phyloP scores from a whole-genome alignment of 805 yeast genomes.

The Barnettozyma vustinii region DNA sequence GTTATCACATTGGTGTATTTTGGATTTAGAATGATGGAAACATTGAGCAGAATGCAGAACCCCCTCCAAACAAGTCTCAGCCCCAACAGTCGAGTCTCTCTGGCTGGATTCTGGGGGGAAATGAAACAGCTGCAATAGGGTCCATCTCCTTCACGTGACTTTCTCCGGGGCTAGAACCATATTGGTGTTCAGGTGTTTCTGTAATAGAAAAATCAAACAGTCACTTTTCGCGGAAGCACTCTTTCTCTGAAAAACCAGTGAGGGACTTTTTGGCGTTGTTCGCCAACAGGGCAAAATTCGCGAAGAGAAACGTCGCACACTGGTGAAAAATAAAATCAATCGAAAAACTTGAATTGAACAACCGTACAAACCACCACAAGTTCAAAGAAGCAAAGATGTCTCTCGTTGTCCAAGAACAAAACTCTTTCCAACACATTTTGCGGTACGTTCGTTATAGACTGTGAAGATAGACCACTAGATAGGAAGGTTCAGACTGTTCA shows the following conservation, averaged over 20 bases:
- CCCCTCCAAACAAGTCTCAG: too few relatives aligned
- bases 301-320: background rate
- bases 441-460: slow-evolving; percentile 61
- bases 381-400: slow-evolving; percentile 49
- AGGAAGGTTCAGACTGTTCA: background rate
- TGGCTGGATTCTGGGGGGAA: background rate
- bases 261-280: background rate
- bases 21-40: too few relatives aligned
- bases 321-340: slow-evolving; percentile 11
- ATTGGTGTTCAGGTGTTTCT: background rate
- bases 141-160: slow-evolving; percentile 6
- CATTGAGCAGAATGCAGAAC: too few relatives aligned
- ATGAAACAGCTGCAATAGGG: too few relatives aligned
- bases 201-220: background rate
- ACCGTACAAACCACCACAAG: background rate
- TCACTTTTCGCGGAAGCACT: background rate
- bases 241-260: too few relatives aligned
- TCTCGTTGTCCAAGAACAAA: slow-evolving; percentile 97
- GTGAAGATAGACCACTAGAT: background rate
- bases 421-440: slow-evolving; percentile 99
- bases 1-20: background rate
- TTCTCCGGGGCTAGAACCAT: background rate
- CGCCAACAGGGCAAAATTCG: background rate
- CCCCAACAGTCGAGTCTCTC: too few relatives aligned
- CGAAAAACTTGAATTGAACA: slow-evolving; percentile 13